Evolutionary conservation across 495 filamentous ascomycete species (phyloP).

Genomic region (Penicillium pancosmium): DNA sequence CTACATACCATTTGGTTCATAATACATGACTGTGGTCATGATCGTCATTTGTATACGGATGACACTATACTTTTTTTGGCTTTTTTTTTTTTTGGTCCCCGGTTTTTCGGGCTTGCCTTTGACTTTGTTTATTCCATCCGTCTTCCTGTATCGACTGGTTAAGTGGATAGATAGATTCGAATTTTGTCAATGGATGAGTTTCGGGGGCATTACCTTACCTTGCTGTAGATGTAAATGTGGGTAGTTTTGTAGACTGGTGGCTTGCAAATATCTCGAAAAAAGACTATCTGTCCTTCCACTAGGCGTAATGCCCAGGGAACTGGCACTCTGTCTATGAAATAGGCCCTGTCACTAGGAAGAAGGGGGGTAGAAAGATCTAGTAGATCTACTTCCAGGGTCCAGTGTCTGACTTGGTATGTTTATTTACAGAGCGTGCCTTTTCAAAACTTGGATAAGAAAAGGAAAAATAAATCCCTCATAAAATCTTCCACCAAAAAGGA

Average conservation of each 20-base stretch:
- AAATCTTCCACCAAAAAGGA: not conserved
- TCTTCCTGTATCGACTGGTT: not conserved
- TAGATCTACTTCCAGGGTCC: no score
- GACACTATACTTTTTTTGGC: not conserved
- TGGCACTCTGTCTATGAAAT: no score
- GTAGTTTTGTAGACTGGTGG: no score
- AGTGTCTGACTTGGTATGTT: no score
- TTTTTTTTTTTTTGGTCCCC: slow-evolving; percentile 5
- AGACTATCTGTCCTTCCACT: no score
- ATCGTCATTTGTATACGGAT: not conserved
- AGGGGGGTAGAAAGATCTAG: no score
- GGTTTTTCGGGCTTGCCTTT: not conserved
- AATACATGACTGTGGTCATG: slow-evolving; percentile 1
- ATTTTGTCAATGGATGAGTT: not conserved
- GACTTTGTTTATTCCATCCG: not conserved
- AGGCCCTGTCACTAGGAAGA: no score
- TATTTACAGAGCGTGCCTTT: no score
- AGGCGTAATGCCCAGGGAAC: no score
- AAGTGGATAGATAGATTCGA: not conserved
- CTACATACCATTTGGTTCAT: slow-evolving; percentile 6
- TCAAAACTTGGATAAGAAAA: no score
- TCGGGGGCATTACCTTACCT: not conserved
- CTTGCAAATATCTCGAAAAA: no score
- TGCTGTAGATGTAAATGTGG: not conserved
- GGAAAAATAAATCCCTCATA: not conserved